phyloP scores from a whole-genome alignment of 2,329 filamentous ascomycete genomes.

The Cercospora brassicicola region DNA sequence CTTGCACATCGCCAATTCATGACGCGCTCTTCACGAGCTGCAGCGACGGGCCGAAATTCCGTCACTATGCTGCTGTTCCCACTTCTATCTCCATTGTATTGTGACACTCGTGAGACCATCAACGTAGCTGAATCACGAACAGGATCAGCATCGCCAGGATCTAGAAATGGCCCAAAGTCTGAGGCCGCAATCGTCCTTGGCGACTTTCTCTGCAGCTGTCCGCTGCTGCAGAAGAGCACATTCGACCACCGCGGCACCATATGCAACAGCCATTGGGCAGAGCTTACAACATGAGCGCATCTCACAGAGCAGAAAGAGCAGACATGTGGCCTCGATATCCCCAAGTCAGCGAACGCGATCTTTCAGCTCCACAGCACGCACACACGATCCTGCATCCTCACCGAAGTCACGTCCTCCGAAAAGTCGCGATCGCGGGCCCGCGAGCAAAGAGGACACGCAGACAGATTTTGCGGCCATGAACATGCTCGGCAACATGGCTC shows the following conservation, averaged over 20 bases:
- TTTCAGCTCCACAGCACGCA: constrained; percentile 8
- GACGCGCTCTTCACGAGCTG: background rate
- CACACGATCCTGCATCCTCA: constrained; percentile 3
- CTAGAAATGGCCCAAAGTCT: background rate
- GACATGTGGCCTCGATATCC: background rate
- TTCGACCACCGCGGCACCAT: background rate
- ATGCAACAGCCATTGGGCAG: background rate
- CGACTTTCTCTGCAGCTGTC: background rate
- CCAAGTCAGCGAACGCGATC: background rate
- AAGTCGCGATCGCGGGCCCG: constrained; percentile 59
- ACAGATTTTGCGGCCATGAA: constrained; percentile 76
- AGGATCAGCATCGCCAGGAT: background rate
- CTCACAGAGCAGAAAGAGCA: background rate
- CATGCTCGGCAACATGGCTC: constrained; percentile 71
- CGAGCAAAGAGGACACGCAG: constrained; percentile 62
- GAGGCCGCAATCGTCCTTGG: background rate
- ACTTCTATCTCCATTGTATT: background rate
- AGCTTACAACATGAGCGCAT: background rate
- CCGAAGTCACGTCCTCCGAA: constrained; percentile 39
- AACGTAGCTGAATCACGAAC: background rate
- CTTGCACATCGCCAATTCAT: background rate
- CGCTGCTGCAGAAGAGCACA: background rate
- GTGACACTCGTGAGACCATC: background rate
- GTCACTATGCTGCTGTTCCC: background rate
- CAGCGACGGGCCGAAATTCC: background rate